Evolutionary conservation across 2,329 filamentous ascomycete species (phyloP).

Genomic region (Penicillium polonicum): DNA sequence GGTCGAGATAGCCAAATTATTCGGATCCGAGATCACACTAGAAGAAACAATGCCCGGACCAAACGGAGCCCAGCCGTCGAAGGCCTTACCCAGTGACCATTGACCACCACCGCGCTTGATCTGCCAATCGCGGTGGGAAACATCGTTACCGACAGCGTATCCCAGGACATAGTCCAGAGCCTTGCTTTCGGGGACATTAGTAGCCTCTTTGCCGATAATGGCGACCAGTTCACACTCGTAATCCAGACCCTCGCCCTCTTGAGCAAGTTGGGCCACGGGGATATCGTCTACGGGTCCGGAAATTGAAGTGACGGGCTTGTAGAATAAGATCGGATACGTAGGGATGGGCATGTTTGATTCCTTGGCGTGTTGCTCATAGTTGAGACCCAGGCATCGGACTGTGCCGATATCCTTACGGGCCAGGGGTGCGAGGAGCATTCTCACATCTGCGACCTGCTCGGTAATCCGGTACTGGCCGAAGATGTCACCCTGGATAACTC

Average conservation of each 20-base stretch:
- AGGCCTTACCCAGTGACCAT: slow-evolving; percentile 71
- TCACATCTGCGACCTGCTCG: slow-evolving; percentile 56
- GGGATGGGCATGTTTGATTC: slow-evolving; percentile 69
- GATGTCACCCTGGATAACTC: slow-evolving; percentile 63
- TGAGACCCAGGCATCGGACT: slow-evolving; percentile 68
- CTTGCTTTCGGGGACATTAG: slow-evolving; percentile 62
- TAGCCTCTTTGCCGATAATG: slow-evolving; percentile 67
- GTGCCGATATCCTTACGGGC: slow-evolving; percentile 63
- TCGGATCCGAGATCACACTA: slow-evolving; percentile 46
- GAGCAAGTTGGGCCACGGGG: slow-evolving; percentile 64
- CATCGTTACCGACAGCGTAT: slow-evolving; percentile 73
- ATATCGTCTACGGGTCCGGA: slow-evolving; percentile 65
- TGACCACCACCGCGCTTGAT: slow-evolving; percentile 66
- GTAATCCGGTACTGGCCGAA: slow-evolving; percentile 65
- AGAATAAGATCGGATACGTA: slow-evolving; percentile 70
- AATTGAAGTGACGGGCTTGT: slow-evolving; percentile 67
- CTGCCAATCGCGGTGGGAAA: slow-evolving; percentile 79
- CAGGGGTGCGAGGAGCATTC: slow-evolving; percentile 61
- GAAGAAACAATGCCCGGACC: slow-evolving; percentile 68
- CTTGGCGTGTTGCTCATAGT: slow-evolving; percentile 70
- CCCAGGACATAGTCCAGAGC: slow-evolving; percentile 73
- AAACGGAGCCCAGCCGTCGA: slow-evolving; percentile 72
- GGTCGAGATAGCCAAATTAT: slow-evolving; percentile 45
- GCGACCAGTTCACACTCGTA: slow-evolving; percentile 79
- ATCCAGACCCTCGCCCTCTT: slow-evolving; percentile 66